Base-by-base conservation (phyloP, 352 stramenopile genomes). In the Thalassiosira mediterranea region DNA sequence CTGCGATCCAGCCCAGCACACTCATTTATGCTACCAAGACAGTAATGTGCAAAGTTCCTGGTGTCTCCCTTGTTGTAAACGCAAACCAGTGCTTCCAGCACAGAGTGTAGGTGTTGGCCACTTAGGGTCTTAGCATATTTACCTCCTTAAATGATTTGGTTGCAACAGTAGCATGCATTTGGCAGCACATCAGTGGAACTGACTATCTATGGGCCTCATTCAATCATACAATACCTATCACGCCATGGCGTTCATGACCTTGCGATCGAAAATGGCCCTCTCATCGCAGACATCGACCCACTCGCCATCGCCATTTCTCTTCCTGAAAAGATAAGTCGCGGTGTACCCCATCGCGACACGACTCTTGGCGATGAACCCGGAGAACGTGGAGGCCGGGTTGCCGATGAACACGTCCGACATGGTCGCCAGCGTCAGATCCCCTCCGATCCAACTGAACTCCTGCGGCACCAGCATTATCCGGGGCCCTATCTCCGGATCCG, bases 401-500 rank as follows among this genome's bases (percentile, higher is more conserved):
- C 61, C 61, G 32, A 71, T 71, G 48, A 71, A 71, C 25, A 52
- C 34, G 34, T 40, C 37, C 15, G 26, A 37, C 34, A 71, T 58
- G 15, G 49, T 52, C 19, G 28, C 61, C 13, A 62, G 21, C 3
- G 48, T 62, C 17, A 71, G 61, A n/a, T 71, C 61, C 0, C 46
- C 48, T 15, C 61, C 61, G 8, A 71, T 32, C 46, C 46, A 71
- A 7, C 37, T 62, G 3, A 31, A 42, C 15, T 54, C 21, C 32
- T 62, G 17, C 4, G 46, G 46, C n/a, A 71, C 34, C 13, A 53
- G 5, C 19, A 15, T 1, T 4, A 71, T 3, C 4, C 19, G 51
- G 1, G 46, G 46, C 17, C 10, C 47, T 52, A 62, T 61, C 5
- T 61, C 48, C 11, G 46, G 48, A 34, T 71, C 47, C 28, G 40